phyloP scores from a whole-genome alignment of 345 rosid genomes.

The Orychophragmus violaceus region DNA sequence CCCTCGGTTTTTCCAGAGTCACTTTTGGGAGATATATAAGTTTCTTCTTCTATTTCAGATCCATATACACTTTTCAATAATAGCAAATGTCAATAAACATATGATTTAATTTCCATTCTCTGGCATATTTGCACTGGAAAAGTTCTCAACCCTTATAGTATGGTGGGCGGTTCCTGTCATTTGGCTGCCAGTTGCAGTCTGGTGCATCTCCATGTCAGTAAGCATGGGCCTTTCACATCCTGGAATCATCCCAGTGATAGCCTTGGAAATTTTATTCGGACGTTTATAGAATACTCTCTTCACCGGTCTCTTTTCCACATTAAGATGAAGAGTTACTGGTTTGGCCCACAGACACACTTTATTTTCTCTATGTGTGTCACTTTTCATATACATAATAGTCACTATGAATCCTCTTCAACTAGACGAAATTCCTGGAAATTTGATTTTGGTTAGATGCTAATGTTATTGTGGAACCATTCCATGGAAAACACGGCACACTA shows the following conservation, averaged over 20 bases:
- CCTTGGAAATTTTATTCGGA: slow-evolving; percentile 56
- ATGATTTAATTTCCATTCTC: not conserved
- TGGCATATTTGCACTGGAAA: slow-evolving; percentile 24
- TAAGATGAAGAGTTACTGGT: slow-evolving; percentile 59
- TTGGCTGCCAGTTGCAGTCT: too few relatives aligned
- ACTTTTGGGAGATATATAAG: slow-evolving; percentile 47
- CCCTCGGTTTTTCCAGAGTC: slow-evolving; percentile 59
- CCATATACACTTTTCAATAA: not conserved
- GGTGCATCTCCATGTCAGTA: slow-evolving; percentile 35
- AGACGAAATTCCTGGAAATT: too few relatives aligned
- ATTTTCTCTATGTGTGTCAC: too few relatives aligned
- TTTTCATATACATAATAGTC: too few relatives aligned
- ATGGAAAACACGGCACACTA: too few relatives aligned
- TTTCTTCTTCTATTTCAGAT: too few relatives aligned
- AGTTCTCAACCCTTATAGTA: slow-evolving; percentile 62
- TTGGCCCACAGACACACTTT: not conserved
- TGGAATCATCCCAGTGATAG: slow-evolving; percentile 33
- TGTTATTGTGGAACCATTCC: slow-evolving; percentile 19
- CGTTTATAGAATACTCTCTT: slow-evolving; percentile 63
- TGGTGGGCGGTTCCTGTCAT: too few relatives aligned
- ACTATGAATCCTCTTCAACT: too few relatives aligned
- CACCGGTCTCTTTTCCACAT: slow-evolving; percentile 71
- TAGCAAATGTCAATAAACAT: not conserved
- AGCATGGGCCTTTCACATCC: slow-evolving; percentile 40
- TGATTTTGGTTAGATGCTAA: too few relatives aligned